A percentile compares a stretch with the other conserved stretches of the same genome.
These are phyloP conservation scores for Eimeria brunetti DNA, from an alignment of 169 alveolate species.

Conservation along the genomic window DNA sequence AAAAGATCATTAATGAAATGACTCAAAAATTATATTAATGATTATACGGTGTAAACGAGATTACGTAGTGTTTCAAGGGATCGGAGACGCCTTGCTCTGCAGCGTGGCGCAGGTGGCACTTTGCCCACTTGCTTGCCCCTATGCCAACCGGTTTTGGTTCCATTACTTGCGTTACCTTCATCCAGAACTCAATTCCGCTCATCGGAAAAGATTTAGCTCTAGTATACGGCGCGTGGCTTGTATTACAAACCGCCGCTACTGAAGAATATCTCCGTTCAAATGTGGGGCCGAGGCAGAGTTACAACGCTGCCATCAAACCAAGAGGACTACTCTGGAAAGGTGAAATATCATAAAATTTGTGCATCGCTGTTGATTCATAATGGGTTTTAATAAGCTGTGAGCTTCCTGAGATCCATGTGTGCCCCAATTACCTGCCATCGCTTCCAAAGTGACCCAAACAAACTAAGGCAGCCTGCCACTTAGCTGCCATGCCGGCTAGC, in stretches of 20 bases:
- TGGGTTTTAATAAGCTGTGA: not conserved
- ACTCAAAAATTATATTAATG: not conserved
- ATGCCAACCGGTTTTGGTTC: not conserved
- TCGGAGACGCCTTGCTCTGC: conserved; percentile 34
- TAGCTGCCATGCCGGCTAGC: conserved; percentile 7
- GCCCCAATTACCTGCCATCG: not conserved
- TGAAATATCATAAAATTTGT: not conserved
- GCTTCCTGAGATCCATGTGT: not conserved
- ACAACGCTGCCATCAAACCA: not conserved
- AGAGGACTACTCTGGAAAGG: not conserved
- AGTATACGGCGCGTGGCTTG: not conserved
- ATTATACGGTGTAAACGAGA: not conserved
- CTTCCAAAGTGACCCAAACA: conserved; percentile 19
- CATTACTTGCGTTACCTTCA: not conserved
- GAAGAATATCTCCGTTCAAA: too few species aligned
- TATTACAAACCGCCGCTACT: conserved; percentile 12
- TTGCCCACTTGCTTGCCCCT: not conserved
- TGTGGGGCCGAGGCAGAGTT: conserved; percentile 50
- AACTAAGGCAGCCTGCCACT: not conserved
- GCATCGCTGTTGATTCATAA: not conserved
- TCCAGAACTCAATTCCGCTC: not conserved
- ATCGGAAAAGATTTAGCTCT: not conserved
- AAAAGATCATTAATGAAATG: not conserved
- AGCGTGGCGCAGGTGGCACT: conserved; percentile 8
- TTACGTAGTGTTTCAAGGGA: not conserved